Percentiles rank a stretch among this genome's conserved stretches.
phyloP scores from a whole-genome alignment of 352 stramenopile genomes.

The Pythium utonaiense region DNA sequence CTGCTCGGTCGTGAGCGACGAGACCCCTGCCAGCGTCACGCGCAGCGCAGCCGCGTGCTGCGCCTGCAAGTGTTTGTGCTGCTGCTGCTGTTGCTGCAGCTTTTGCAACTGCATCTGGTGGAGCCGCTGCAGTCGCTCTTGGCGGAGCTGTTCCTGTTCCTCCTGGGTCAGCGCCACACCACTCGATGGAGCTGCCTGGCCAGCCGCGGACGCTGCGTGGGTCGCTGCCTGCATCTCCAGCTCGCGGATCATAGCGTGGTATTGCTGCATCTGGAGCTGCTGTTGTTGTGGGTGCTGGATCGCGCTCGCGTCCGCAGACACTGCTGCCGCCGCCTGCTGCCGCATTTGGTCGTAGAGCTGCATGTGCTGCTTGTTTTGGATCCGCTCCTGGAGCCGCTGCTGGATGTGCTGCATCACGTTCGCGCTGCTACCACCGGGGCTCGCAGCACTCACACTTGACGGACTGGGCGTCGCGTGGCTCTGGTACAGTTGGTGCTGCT shows the following conservation, averaged over 20 bases:
- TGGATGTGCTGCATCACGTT: constrained; percentile 41
- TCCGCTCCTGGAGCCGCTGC: constrained; percentile 35
- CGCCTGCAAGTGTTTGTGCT: constrained; percentile 21
- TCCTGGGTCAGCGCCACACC: constrained; percentile 12
- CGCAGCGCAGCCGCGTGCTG: constrained; percentile 17
- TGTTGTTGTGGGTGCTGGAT: constrained; percentile 23
- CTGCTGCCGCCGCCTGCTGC: constrained; percentile 3
- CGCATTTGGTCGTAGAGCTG: constrained; percentile 20
- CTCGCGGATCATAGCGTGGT: constrained; percentile 39
- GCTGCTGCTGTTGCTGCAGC: constrained; percentile 25
- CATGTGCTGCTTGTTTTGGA: constrained; percentile 25
- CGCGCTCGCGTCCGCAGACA: background rate
- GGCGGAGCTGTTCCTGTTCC: constrained; percentile 42
- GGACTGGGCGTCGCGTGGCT: no score
- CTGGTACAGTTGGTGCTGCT: constrained; percentile 26
- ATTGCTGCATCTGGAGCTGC: constrained; percentile 25
- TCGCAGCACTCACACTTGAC: background rate
- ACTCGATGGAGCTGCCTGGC: background rate
- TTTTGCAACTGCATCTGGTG: constrained; percentile 52
- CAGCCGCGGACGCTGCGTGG: constrained; percentile 10
- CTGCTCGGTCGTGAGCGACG: constrained; percentile 5
- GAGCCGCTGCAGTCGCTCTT: constrained; percentile 47
- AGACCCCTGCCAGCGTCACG: constrained; percentile 31
- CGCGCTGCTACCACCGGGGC: background rate
- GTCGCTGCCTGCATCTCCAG: constrained; percentile 36